Evolutionary conservation across 2,329 filamentous ascomycete species (phyloP), one percentile per base, ranked within the genome.

Genomic region (Diplodia intermedia): DNA sequence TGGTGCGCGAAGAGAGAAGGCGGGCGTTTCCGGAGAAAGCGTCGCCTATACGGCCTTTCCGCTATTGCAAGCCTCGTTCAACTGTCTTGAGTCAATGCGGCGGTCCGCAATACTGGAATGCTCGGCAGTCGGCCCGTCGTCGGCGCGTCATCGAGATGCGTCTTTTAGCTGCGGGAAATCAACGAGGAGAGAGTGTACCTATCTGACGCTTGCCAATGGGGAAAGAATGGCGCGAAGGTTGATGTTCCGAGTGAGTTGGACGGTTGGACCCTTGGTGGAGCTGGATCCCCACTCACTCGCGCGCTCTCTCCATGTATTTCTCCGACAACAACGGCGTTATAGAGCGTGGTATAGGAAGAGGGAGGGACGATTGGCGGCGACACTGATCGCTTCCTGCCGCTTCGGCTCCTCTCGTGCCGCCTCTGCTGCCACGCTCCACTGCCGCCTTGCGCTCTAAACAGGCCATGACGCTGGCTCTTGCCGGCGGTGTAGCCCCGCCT

Each of bases 81-180:
- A 26, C 23, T 26, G 23, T n/a, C 43, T 12, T 47, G 43, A n/a
- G 8, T 18, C 40, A 43, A 18, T 15, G 18, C 40, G 18, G 31
- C 5, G 31, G 33, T 12, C 33, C 33, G 11, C 33, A 47, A 47
- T 18, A 18, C n/a, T 47, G n/a, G 43, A 47, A 47, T 47, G 18
- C 20, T 47, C 43, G 43, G 43, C 43, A 47, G 43, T 47, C 43
- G 43, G 43, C 43, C 43, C 43, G 43, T 47, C 18, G 43, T 47
- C 43, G 43, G 43, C n/a, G 18, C 18, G 20, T 47, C 18, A 18
- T 47, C 43, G 43, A 20, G 43, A 47, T n/a, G 43, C 18, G 43
- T n/a, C 18, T 43, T 18, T 43, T 7, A n/a, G 40, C 40, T 43
- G 18, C 15, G 5, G 40, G 43, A n/a, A 47, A 47, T 9, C 43